phyloP scores from a whole-genome alignment of 2,329 filamentous ascomycete genomes.

The Diaporthe ampelina region DNA sequence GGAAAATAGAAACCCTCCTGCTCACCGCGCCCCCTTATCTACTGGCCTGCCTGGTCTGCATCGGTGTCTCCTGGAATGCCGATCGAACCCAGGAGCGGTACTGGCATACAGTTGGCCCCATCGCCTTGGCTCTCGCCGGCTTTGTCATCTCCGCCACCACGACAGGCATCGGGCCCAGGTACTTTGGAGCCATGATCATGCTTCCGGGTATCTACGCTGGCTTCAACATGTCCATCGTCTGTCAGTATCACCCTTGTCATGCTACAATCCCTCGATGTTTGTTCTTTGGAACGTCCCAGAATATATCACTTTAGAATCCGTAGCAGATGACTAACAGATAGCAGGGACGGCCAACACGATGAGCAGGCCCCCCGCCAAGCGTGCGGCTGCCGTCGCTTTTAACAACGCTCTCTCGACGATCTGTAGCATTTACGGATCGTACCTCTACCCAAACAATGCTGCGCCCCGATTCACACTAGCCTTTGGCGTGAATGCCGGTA shows the following conservation, averaged over 20 bases:
- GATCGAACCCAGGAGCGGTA: conserved; percentile 40
- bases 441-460: conserved; percentile 46
- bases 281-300: no score
- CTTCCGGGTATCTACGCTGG: conserved; percentile 45
- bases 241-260: not conserved
- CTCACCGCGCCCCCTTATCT: conserved; percentile 28
- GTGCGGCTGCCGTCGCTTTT: conserved; percentile 44
- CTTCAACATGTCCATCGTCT: conserved; percentile 47
- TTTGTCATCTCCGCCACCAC: conserved; percentile 40
- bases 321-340: no score
- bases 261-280: no score
- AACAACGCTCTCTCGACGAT: conserved; percentile 46
- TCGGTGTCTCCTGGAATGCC: conserved; percentile 36
- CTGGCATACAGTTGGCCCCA: conserved; percentile 39
- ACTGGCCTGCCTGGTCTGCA: conserved; percentile 7
- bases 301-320: no score
- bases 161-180: conserved; percentile 33
- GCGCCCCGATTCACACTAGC: conserved; percentile 46
- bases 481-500: conserved; percentile 46
- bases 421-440: conserved; percentile 46
- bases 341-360: conserved; percentile 44
- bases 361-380: conserved; percentile 44
- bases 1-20: conserved; percentile 2
- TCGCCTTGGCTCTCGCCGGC: conserved; percentile 38
- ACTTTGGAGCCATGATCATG: conserved; percentile 45